Evolutionary conservation across 805 yeast genomes (phyloP), one percentile per base, ranked within the genome.

Genomic region (Spathaspora gorwiae): DNA sequence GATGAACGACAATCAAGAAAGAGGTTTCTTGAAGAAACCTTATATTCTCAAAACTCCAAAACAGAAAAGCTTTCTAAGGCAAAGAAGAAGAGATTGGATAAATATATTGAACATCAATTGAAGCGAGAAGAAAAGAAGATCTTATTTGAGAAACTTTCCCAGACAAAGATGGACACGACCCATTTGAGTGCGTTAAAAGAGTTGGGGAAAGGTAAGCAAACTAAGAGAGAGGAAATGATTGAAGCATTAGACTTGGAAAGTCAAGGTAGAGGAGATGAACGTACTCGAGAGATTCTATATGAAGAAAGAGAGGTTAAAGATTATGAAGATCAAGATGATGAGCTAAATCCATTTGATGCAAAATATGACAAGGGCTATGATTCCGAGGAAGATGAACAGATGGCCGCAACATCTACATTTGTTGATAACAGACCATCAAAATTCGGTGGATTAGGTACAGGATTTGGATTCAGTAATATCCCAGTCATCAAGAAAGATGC

Each of bases 31-130:
- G 79, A 72, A 44, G 76, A 82, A 47, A 75, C 79, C 26, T 63
- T 81, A 7, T 70, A 85, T 45, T 63, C 73, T 26, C 83, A 87
- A 37, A 75, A 75, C 44, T 52, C 57, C 24, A 70, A 77, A 44
- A 92, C 87, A 47, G 59, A 82, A 11, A 89, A 89, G 57, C 64
- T 87, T 33, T 81, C 90, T 0, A 70, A 80, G 41, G 76, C 84
- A 40, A 85, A 92, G 70, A 78, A 74, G 72, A 78, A 86, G 68
- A 69, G 98, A 47, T 67, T 92, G 37, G 97, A 92, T 50, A 92
- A 92, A 64, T 92, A 89, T 63, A 89, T 92, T 34, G 95, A 90
- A 47, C 95, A 87, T 65, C 97, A 90, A 61, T 59, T 90, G 54
- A 85, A 84, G 56, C 72, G 95, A 59, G 96, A 92, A 61, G 98